Conservation (phyloP, 2,329 filamentous ascomycete genomes). For the Neocatenulostroma microsporum region DNA sequence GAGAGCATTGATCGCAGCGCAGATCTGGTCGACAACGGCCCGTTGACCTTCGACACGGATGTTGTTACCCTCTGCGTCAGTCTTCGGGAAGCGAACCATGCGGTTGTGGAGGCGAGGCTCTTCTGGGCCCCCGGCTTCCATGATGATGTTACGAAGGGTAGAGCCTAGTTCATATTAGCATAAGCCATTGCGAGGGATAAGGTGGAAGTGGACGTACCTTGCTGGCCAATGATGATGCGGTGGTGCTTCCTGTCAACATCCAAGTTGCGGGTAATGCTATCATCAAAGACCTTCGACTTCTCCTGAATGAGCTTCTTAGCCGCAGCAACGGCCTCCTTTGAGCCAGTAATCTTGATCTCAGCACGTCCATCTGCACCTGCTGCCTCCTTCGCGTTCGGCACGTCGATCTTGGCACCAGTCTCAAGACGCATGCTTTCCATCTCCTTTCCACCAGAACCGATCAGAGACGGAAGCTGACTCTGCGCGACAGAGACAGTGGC, state of each 20-base stretch:
- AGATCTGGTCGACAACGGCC: constrained; percentile 80
- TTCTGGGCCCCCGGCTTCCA: constrained; percentile 80
- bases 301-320: constrained; percentile 86
- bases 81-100: constrained; percentile 89
- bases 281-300: constrained; percentile 78
- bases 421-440: constrained; percentile 82
- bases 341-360: constrained; percentile 87
- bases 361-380: constrained; percentile 59
- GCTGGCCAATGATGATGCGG: constrained; percentile 76
- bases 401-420: constrained; percentile 84
- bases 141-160: constrained; percentile 78
- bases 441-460: constrained; percentile 80
- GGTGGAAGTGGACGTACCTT: constrained; percentile 62
- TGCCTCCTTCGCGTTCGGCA: constrained; percentile 71
- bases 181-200: not conserved
- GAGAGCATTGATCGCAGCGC: constrained; percentile 70
- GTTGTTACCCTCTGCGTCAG: constrained; percentile 65
- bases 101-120: constrained; percentile 76
- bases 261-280: constrained; percentile 75
- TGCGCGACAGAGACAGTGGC: constrained; percentile 79
- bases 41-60: constrained; percentile 85
- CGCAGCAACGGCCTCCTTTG: constrained; percentile 80
- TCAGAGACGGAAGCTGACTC: constrained; percentile 86
- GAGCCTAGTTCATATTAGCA: constrained; percentile 55
- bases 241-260: constrained; percentile 95